Evolutionary conservation across 148 eudicot species (phyloP).

Genomic region (Pharnaceum exiguum): DNA sequence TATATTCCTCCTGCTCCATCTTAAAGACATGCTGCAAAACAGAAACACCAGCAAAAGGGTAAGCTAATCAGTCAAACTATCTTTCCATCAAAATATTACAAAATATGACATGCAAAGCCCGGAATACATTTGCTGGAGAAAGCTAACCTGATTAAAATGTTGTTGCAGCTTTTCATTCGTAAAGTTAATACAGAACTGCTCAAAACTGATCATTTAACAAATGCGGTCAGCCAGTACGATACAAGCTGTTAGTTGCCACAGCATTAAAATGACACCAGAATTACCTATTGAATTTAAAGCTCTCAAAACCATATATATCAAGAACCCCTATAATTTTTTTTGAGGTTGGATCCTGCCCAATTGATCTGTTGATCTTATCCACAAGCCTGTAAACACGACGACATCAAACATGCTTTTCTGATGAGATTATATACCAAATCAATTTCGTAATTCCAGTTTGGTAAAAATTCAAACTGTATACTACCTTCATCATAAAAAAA

Average conservation of each 20-base stretch:
- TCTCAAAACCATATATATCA: conserved; percentile 86
- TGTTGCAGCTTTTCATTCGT: conserved; percentile 99
- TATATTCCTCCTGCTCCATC: conserved; percentile 99
- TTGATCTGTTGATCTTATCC: conserved; percentile 84
- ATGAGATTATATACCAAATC: no score
- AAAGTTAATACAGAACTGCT: conserved; percentile 98
- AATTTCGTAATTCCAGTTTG: no score
- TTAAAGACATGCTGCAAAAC: conserved; percentile 93
- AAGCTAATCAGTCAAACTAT: no score
- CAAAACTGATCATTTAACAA: conserved; percentile 58
- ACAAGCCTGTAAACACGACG: conserved; percentile 63
- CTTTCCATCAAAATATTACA: no score
- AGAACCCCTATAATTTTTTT: conserved; percentile 85
- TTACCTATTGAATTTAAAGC: conserved; percentile 87
- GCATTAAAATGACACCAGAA: background rate
- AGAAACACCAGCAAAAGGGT: conserved; percentile 25
- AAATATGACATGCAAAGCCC: background rate
- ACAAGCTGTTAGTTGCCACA: background rate
- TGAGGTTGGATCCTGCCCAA: conserved; percentile 96
- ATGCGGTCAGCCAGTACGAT: conserved; percentile 15
- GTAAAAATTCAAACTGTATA: no score
- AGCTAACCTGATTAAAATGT: conserved; percentile 94
- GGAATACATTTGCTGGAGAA: background rate
- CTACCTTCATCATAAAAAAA: no score
- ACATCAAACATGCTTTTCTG: background rate